Evolutionary conservation across 768 basidiomycete species (phyloP), one percentile per base, ranked within the genome.

Genomic region (Myochromella boudieri): DNA sequence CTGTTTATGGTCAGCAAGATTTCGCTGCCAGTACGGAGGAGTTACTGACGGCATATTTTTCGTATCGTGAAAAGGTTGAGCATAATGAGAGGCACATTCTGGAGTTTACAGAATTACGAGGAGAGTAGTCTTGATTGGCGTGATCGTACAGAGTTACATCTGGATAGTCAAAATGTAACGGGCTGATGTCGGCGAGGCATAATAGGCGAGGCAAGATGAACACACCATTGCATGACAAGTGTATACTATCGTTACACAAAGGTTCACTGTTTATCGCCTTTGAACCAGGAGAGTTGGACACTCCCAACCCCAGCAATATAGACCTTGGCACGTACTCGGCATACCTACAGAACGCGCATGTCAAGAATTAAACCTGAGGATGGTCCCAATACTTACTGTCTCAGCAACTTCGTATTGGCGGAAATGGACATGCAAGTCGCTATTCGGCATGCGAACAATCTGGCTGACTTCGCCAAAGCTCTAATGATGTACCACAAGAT

Each of bases 351-450:
- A 40, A 54, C 48, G 42, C 44, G 34, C 26, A 37, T 14, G 25
- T 17, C 17, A 21, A 14, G 27, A 11, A 15, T 12, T 12, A 36
- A 8, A 31, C 9, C 29, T 8, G 29, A 8, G n/a, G 9, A 31
- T 34, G 5, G n/a, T 34, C 5, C 7, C 33, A 31, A 37, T 41
- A 71, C 83, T 21, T 60, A 89, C 88, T 6, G 85, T 90, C 52
- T 90, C 88, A 17, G 88, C 88, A 8, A 91, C 87, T 48, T 90
- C 87, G 40, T 83, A 74, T 43, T 78, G 80, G 37, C 80, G 76
- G 58, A 89, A 91, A 57, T 84, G 80, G 39, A 91, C 74, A 56
- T 87, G 82, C n/a, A 90, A 66, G 63, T 91, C 87, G 34, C 84
- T 85, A 52, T 87, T 89, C 40, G 83, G 82, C 74, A 85, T 80